These are phyloP conservation scores for Lactarius deliciosus DNA, from an alignment of 768 basidiomycete species.

Conservation along the genomic window DNA sequence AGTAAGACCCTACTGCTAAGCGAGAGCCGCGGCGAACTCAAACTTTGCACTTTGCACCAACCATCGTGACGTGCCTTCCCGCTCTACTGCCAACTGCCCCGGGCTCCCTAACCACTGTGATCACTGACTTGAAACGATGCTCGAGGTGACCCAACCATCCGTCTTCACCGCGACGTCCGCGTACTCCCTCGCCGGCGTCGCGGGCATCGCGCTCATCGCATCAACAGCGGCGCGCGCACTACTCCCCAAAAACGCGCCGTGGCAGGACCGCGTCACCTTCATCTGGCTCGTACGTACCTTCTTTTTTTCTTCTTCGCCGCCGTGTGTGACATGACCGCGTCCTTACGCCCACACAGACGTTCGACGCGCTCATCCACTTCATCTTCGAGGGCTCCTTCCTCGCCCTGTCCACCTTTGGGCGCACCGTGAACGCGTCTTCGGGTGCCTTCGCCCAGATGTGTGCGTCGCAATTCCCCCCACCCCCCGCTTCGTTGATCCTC, in stretches of 20 bases:
- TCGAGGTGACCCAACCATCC: slow-evolving; percentile 17
- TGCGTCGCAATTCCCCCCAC: slow-evolving; percentile 41
- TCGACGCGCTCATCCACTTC: slow-evolving; percentile 80
- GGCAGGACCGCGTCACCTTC: slow-evolving; percentile 68
- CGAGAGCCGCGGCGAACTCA: background rate
- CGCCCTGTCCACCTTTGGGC: slow-evolving; percentile 72
- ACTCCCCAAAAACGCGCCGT: slow-evolving; percentile 60
- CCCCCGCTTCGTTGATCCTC: slow-evolving; percentile 8
- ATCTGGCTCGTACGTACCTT: slow-evolving; percentile 66
- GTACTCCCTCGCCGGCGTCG: slow-evolving; percentile 61
- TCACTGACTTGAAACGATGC: background rate
- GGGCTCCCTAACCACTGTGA: no score
- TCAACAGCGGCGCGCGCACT: slow-evolving; percentile 52
- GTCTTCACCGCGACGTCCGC: slow-evolving; percentile 62
- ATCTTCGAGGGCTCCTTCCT: slow-evolving; percentile 79
- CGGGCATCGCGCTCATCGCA: slow-evolving; percentile 50
- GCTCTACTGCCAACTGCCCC: background rate
- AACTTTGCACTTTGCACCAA: no score
- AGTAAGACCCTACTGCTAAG: no score
- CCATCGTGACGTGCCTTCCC: background rate
- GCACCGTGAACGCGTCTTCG: slow-evolving; percentile 64
- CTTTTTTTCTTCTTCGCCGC: background rate
- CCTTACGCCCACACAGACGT: slow-evolving; percentile 47
- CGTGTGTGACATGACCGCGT: background rate
- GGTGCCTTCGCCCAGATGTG: slow-evolving; percentile 75